phyloP scores from a whole-genome alignment of 305 asterid genomes.

The Solanum hybrid region DNA sequence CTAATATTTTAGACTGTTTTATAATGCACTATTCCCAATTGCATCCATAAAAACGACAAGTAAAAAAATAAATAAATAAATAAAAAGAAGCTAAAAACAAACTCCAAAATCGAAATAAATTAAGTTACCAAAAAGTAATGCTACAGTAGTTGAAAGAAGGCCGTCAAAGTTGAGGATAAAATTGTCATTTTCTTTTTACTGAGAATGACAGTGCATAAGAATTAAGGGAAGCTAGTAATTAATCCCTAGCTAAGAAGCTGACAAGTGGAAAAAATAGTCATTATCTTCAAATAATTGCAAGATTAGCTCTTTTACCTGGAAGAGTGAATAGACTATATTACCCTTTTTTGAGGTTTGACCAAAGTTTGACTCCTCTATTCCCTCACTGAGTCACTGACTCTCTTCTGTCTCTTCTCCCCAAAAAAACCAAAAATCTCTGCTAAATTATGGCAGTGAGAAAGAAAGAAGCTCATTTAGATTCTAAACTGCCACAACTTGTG shows the following conservation, averaged over 20 bases:
- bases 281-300: conserved; percentile 16
- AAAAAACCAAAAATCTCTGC: background rate
- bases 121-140: background rate
- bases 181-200: background rate
- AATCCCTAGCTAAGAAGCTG: background rate
- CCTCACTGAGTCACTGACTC: conserved; percentile 26
- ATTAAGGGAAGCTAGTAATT: background rate
- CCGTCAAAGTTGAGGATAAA: background rate
- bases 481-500: background rate
- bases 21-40: background rate
- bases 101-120: background rate
- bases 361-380: conserved; percentile 66
- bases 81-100: background rate
- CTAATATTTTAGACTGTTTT: background rate
- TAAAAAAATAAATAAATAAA: background rate
- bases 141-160: background rate
- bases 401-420: conserved; percentile 23
- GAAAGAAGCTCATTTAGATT: conserved; percentile 3
- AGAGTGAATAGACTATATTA: conserved; percentile 19
- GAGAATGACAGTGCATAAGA: background rate
- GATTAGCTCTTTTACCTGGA: background rate
- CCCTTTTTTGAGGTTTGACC: conserved; percentile 26
- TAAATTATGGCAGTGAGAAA: conserved; percentile 10
- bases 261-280: conserved; percentile 5
- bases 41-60: background rate